A percentile compares a stretch with the other conserved stretches of the same genome.
phyloP scores from a whole-genome alignment of 2,329 filamentous ascomycete species.

The Xylariales sp. region DNA sequence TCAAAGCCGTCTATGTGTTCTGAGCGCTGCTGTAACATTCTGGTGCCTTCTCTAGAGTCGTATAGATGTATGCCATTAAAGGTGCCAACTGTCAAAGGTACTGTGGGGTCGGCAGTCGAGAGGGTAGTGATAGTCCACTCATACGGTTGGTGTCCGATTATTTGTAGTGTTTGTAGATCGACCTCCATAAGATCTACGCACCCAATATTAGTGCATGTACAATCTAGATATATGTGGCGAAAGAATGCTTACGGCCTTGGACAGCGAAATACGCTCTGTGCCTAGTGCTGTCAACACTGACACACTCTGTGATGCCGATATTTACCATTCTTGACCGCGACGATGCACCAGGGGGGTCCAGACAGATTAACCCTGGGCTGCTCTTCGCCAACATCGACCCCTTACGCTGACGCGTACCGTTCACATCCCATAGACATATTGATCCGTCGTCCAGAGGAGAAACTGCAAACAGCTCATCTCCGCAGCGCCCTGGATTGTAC shows the following conservation, averaged over 20 bases:
- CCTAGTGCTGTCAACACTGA: conserved; percentile 68
- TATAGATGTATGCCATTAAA: conserved; percentile 77
- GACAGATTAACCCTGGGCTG: conserved; percentile 61
- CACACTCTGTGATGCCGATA: conserved; percentile 72
- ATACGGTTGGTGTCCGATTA: conserved; percentile 67
- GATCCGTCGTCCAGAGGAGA: conserved; percentile 83
- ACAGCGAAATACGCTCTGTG: conserved; percentile 76
- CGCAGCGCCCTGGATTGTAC: conserved; percentile 49
- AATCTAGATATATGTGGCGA: conserved; percentile 9
- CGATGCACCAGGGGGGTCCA: conserved; percentile 41
- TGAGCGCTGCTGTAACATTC: conserved; percentile 22
- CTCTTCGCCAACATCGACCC: conserved; percentile 66
- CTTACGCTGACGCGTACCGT: conserved; percentile 45
- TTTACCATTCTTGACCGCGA: conserved; percentile 62
- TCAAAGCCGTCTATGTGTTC: conserved; percentile 32
- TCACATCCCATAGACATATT: conserved; percentile 81
- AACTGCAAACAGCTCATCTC: conserved; percentile 56
- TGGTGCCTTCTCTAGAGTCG: conserved; percentile 57
- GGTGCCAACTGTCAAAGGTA: conserved; percentile 81
- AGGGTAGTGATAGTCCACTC: conserved; percentile 81
- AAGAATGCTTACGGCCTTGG: conserved; percentile 53
- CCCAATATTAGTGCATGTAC: neutral
- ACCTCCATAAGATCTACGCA: conserved; percentile 66
- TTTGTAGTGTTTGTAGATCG: conserved; percentile 68
- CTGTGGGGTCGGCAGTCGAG: conserved; percentile 60